These are phyloP conservation scores for Seiridium unicorne DNA, from an alignment of 2,329 filamentous ascomycete species.

Conservation along the genomic window DNA sequence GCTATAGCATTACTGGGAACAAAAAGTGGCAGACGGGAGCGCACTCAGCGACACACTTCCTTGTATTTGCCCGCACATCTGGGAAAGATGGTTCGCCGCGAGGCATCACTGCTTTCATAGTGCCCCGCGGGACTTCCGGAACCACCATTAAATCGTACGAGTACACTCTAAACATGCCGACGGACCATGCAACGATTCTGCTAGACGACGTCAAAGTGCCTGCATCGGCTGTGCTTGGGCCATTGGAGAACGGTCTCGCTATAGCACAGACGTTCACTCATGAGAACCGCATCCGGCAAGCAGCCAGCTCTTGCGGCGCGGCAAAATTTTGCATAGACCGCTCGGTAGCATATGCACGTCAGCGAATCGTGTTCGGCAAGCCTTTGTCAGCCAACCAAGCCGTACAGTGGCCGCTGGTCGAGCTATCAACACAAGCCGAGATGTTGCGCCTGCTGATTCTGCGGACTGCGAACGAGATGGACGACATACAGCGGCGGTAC, in stretches of 20 bases:
- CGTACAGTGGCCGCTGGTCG: conserved; percentile 63
- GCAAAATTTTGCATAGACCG: conserved; percentile 59
- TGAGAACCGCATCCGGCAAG: conserved; percentile 65
- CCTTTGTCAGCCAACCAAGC: conserved; percentile 59
- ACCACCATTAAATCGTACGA: conserved; percentile 56
- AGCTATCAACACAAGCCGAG: conserved; percentile 59
- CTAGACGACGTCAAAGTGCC: conserved; percentile 58
- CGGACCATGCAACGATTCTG: conserved; percentile 60
- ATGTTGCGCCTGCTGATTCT: conserved; percentile 61
- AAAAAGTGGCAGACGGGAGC: conserved; percentile 68
- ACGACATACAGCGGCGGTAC: conserved; percentile 40
- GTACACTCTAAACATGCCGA: conserved; percentile 67
- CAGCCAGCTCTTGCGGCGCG: conserved; percentile 57
- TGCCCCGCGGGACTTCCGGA: conserved; percentile 50
- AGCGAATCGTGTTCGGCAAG: conserved; percentile 53
- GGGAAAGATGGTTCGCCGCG: conserved; percentile 49
- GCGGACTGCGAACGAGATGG: conserved; percentile 62
- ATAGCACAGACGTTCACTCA: conserved; percentile 66
- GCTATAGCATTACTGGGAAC: conserved; percentile 53
- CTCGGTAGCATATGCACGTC: conserved; percentile 54
- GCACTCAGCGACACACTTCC: conserved; percentile 59
- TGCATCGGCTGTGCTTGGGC: conserved; percentile 48
- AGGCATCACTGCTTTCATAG: conserved; percentile 61
- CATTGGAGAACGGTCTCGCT: conserved; percentile 51
- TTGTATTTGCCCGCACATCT: conserved; percentile 59